Base-by-base conservation (phyloP, 164 flowering plant species). In the Annona cherimola region DNA sequence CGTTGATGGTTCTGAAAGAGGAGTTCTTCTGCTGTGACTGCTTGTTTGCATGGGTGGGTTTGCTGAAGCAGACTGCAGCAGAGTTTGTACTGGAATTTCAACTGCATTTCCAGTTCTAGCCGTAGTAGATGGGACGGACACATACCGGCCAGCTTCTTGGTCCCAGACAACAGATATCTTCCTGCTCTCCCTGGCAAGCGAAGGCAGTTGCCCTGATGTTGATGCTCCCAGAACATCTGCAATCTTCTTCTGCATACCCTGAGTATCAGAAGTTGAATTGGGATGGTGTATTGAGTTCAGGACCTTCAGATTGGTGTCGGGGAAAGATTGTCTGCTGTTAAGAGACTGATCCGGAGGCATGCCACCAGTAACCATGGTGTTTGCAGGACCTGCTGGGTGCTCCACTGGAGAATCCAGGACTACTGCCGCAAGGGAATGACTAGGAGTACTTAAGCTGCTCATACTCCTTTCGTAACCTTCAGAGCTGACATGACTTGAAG, bases 131-230 rank as follows among this genome's bases (percentile, higher is more conserved):
- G 96, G 92, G 69, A 92, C 82, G 0, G 97, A 94, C 40, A 91
- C 86, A 74, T 90, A 94, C 76, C 97, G 83, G 1, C 97, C 99
- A 16, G 97, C 97, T 80, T 91, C 97, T 77, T 88, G 99, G 76
- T 94, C 97, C 99, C 99, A 94, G 35, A 91, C 85, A 16, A 94
- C 97, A n/a, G 97, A 92, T 6, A 96, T 81, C 78, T 89, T 84
- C 78, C 83, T 88, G 18, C 80, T 63, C 8, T 82, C 77, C 8
- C 90, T 80, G 40, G 86, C 87, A 1, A 83, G 70, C 42, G 82
- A 71, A 45, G 82, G 69, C 39, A 85, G 74, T 8, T 50, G 57
- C 14, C 60, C 7, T 81, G 77, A 5, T 91, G 81, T 26, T 26
- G 35, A 26, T 26, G 35, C 35, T 26, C 35, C 35, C 35, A 26